Base-by-base conservation (phyloP, 768 basidiomycete species). In the Rubroboletus satanas region DNA sequence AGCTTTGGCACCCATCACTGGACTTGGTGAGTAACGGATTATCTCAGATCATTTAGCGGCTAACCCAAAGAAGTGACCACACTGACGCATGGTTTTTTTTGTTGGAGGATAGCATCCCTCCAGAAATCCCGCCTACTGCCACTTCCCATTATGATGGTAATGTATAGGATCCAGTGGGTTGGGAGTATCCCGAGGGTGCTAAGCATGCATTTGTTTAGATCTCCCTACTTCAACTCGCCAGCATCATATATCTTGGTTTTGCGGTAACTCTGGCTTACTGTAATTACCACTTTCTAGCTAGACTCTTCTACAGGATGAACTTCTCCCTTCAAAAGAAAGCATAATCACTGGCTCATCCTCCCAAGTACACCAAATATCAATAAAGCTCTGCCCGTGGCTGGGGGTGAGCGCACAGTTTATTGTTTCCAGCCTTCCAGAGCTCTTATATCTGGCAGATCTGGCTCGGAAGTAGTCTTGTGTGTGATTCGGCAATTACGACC, bases 141-240 rank as follows among this genome's bases (percentile, higher is more conserved):
- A 9, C 5, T 51, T 38, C 32, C 45, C 0, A 58, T 62, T 33
- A 52, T 59, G 56, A 47, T 41, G 57, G 61, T 62, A 35, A 33
- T 32, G 17, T 37, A 32, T 11, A 9, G 12, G 4, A 23, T 46
- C 18, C 36, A 9, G 2, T 28, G 43, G 9, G 7, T 11, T 28
- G 26, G 11, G 3, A 28, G 10, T 11, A 44, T 17, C 15, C 28
- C 7, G 11, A 9, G 17, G 43, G 2, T 17, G 17, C 15, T n/a
- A 6, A 44, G 9, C 5, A 5, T 15, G 2, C 3, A 8, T n/a
- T 26, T 38, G 23, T 44, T 10, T 7, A 66, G 66, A 18, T 66
- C 32, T 66, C 63, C 12, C 47, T 67, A 5, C 37, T 65, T 15
- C 65, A 66, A 48, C 47, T 66, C 2, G 21, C 21, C n/a, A 65